Conservation (phyloP, 495 filamentous ascomycete genomes). For the Xanthoparmelia taractica region DNA sequence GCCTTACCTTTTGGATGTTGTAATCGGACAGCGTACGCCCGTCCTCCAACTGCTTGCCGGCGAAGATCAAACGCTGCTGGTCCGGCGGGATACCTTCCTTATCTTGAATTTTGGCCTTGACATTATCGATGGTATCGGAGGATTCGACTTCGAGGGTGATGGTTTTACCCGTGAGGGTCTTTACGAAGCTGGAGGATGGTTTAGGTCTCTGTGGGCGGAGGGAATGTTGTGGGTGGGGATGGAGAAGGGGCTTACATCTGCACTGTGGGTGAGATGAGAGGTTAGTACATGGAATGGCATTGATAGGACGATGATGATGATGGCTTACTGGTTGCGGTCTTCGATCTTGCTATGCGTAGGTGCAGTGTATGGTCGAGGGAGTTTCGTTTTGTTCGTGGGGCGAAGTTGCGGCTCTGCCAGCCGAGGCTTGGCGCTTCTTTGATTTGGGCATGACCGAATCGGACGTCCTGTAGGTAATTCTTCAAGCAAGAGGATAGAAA, state of each 20-base stretch:
- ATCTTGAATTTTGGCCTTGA: conserved; percentile 96
- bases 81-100: conserved; percentile 99
- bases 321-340: conserved; percentile 54
- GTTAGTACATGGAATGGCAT: conserved; percentile 26
- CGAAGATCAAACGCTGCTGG: conserved; percentile 99
- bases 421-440: not conserved
- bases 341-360: conserved; percentile 35
- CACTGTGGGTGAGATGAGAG: conserved; percentile 44
- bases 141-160: conserved; percentile 99
- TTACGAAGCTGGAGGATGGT: conserved; percentile 69
- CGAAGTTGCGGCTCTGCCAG: not conserved
- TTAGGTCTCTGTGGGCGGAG: conserved; percentile 7
- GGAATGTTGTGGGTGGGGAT: conserved; percentile 15
- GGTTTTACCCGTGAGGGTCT: conserved; percentile 98
- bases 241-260: conserved; percentile 58
- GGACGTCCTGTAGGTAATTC: not conserved
- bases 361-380: not conserved
- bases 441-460: not conserved
- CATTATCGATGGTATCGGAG: conserved; percentile 97
- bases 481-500: too few species aligned
- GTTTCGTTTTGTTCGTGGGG: not conserved
- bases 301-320: not conserved
- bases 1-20: conserved; percentile 99
- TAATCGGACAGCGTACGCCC: conserved; percentile 97
- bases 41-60: conserved; percentile 99